A percentile compares a stretch with the other conserved stretches of the same genome.
phyloP scores from a whole-genome alignment of 805 yeast genomes.

The Ogataea saltuana region DNA sequence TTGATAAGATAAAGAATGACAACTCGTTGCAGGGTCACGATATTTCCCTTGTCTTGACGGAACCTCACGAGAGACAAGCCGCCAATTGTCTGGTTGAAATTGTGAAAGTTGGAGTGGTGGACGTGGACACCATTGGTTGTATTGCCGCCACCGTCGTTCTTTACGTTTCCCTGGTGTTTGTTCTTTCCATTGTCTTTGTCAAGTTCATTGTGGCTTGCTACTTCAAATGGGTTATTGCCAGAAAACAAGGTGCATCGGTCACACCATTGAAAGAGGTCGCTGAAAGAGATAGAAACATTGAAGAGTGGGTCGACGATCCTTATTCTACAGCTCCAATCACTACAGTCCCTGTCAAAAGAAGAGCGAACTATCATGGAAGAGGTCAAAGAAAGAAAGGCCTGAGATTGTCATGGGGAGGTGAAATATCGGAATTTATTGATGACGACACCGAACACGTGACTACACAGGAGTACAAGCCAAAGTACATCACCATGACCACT shows the following conservation, averaged over 20 bases:
- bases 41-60: constrained; percentile 69
- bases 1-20: constrained; percentile 61
- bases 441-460: constrained; percentile 7
- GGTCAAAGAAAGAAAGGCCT: constrained; percentile 32
- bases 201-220: constrained; percentile 87
- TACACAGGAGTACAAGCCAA: constrained; percentile 38
- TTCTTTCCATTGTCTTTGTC: constrained; percentile 71
- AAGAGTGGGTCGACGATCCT: constrained; percentile 80
- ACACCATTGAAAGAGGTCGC: constrained; percentile 57
- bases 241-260: constrained; percentile 73
- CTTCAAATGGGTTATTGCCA: constrained; percentile 81
- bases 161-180: constrained; percentile 77
- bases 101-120: constrained; percentile 84
- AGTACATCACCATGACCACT: constrained; percentile 64
- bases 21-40: constrained; percentile 71
- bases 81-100: constrained; percentile 86
- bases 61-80: constrained; percentile 63
- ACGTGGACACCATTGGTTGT: constrained; percentile 89
- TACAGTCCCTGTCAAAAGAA: constrained; percentile 49
- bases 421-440: constrained; percentile 33
- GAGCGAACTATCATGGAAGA: constrained; percentile 50
- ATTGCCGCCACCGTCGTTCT: constrained; percentile 86
- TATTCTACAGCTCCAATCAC: constrained; percentile 50
- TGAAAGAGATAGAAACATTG: constrained; percentile 66
- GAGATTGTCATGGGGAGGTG: constrained; percentile 42